Conservation (phyloP, 2,329 filamentous ascomycete species). For the Venturia oleaginea region DNA sequence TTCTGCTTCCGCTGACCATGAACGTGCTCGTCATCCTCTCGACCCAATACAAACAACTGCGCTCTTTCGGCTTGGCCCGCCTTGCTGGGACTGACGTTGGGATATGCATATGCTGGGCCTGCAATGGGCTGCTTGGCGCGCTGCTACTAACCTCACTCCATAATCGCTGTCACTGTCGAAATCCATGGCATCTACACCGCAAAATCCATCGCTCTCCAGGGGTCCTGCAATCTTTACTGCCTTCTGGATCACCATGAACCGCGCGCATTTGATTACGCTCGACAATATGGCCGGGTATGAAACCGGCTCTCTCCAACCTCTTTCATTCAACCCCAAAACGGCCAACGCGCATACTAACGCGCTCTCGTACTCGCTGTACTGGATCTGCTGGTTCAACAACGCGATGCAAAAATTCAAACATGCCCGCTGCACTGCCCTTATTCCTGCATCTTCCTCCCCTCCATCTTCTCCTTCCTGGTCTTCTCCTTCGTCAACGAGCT, state of each 20-base stretch:
- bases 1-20: conserved; percentile 16
- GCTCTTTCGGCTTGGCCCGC: not conserved
- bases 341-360: conserved; percentile 19
- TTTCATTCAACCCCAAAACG: conserved; percentile 19
- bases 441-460: not conserved
- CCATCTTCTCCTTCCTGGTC: not conserved
- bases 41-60: conserved; percentile 17
- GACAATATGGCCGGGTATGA: too few species aligned
- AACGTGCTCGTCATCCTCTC: conserved; percentile 17
- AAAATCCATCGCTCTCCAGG: too few species aligned
- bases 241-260: conserved; percentile 20
- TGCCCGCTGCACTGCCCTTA: not conserved
- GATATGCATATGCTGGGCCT: too few species aligned
- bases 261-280: conserved; percentile 19
- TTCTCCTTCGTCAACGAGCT: conserved; percentile 1
- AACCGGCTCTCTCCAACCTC: conserved; percentile 17
- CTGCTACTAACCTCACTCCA: too few species aligned
- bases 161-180: too few species aligned
- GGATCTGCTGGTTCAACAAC: too few species aligned
- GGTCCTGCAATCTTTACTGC: conserved; percentile 10
- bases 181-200: too few species aligned
- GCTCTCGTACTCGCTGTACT: conserved; percentile 18
- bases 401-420: conserved; percentile 12
- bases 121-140: too few species aligned
- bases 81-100: not conserved